Conservation (phyloP, 108 stramenopile species). For the Hondaea fermentalgiana region DNA sequence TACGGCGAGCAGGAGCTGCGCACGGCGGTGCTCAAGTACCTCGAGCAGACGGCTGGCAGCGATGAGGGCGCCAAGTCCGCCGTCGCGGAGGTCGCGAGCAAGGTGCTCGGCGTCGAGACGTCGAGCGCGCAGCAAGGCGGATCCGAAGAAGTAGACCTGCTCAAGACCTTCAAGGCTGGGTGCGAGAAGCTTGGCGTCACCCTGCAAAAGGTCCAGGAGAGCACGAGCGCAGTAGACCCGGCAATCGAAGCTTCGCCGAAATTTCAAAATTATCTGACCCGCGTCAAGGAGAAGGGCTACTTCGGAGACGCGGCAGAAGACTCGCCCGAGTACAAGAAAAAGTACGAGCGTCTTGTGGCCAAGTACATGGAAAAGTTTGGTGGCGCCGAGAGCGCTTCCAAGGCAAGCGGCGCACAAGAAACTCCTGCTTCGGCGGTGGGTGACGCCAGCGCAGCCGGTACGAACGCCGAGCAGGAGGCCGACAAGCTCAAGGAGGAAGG, state of each 20-base stretch:
- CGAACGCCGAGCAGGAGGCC: not conserved
- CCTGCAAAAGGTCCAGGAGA: not conserved
- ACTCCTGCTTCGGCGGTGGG: not conserved
- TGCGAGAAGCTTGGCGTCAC: not conserved
- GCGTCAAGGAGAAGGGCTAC: constrained; percentile 6
- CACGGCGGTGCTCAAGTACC: no score
- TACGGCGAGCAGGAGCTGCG: no score
- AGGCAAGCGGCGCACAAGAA: not conserved
- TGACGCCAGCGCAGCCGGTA: not conserved
- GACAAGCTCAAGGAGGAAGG: constrained; percentile 17
- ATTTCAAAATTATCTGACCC: not conserved
- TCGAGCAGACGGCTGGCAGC: no score
- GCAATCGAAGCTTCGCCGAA: not conserved
- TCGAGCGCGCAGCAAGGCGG: no score
- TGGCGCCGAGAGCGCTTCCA: not conserved
- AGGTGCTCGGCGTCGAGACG: no score
- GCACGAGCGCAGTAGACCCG: not conserved
- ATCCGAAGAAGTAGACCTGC: not conserved
- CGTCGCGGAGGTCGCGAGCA: no score
- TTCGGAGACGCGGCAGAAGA: not conserved
- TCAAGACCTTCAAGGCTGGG: not conserved
- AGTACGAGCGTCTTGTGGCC: not conserved
- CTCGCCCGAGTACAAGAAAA: not conserved
- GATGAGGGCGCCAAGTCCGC: no score
- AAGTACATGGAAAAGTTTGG: constrained; percentile 13